Conservation (phyloP, 305 asterid species). For the Fraxinus sp. region DNA sequence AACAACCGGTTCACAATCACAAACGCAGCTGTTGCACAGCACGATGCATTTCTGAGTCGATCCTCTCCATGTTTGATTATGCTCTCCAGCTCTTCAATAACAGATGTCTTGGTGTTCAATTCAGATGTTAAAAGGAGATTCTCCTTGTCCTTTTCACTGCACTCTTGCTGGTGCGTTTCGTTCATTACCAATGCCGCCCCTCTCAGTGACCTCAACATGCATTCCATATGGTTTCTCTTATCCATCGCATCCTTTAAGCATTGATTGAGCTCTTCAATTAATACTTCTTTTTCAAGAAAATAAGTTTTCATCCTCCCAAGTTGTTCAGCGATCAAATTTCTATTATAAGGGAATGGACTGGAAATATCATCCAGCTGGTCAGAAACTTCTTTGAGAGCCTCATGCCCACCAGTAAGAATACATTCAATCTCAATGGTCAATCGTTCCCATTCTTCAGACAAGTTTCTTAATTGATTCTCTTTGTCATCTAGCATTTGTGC, state of each 20-base stretch:
- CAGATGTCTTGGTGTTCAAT: conserved; percentile 42
- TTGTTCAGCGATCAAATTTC: conserved; percentile 60
- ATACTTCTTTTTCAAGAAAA: conserved; percentile 62
- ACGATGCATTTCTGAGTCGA: conserved; percentile 53
- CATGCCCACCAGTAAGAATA: conserved; percentile 67
- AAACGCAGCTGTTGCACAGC: conserved; percentile 80
- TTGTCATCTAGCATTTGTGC: conserved; percentile 51
- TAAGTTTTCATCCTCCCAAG: conserved; percentile 61
- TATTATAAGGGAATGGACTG: conserved; percentile 46
- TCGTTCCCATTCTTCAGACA: conserved; percentile 59
- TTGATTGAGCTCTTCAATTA: conserved; percentile 64
- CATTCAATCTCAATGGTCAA: conserved; percentile 61
- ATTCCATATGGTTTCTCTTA: conserved; percentile 68
- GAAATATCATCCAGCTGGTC: conserved; percentile 58
- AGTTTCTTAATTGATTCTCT: conserved; percentile 46
- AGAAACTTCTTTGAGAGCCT: conserved; percentile 62
- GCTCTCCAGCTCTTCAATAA: conserved; percentile 51
- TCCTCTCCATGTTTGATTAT: conserved; percentile 50
- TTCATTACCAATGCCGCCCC: conserved; percentile 87
- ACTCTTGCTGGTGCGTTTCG: conserved; percentile 81
- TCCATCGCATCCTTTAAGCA: conserved; percentile 71
- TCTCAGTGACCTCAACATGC: conserved; percentile 92
- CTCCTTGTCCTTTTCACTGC: conserved; percentile 69
- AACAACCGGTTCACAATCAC: conserved; percentile 70
- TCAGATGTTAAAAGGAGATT: conserved; percentile 49